A percentile compares a stretch with the other conserved stretches of the same genome.
phyloP scores from a whole-genome alignment of 1,284 basidiomycete genomes.

The Cryptococcus jaspeensis region DNA sequence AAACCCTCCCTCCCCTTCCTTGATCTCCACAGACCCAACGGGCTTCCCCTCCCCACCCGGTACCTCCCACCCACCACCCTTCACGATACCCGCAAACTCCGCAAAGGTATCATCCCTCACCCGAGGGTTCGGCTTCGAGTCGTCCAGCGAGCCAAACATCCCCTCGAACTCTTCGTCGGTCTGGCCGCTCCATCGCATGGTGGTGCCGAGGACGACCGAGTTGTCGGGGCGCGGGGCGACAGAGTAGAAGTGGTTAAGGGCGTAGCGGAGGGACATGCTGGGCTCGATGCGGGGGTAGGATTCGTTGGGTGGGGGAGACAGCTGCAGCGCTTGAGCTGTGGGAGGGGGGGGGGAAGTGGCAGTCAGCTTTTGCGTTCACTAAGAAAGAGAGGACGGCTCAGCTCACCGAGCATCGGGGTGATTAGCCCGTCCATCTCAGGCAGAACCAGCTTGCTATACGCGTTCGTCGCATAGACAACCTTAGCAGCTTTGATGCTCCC shows the following conservation, averaged over 20 bases:
- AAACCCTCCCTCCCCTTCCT: not conserved
- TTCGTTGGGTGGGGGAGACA: constrained; percentile 26
- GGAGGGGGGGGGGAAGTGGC: not conserved
- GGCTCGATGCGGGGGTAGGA: constrained; percentile 25
- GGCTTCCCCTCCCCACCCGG: no score
- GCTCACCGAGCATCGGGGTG: constrained; percentile 23
- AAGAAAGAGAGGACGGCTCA: no score
- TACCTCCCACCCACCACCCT: not conserved
- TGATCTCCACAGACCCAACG: not conserved
- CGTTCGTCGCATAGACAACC: constrained; percentile 40
- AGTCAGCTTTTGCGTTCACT: not conserved
- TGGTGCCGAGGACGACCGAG: constrained; percentile 28
- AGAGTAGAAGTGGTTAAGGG: constrained; percentile 37
- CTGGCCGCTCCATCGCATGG: not conserved
- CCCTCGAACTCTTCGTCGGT: not conserved
- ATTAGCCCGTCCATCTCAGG: constrained; percentile 31
- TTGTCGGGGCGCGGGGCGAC: constrained; percentile 32
- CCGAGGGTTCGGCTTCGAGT: not conserved
- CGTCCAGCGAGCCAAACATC: not conserved
- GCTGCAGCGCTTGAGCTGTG: constrained; percentile 38
- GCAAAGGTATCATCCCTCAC: not conserved
- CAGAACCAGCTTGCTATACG: constrained; percentile 26
- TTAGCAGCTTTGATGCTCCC: constrained; percentile 27
- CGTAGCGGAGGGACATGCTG: constrained; percentile 34
- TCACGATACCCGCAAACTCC: not conserved